Percentiles rank a stretch among this genome's conserved stretches.
phyloP scores from a whole-genome alignment of 2,329 filamentous ascomycete genomes.

The Botrytis fabae region DNA sequence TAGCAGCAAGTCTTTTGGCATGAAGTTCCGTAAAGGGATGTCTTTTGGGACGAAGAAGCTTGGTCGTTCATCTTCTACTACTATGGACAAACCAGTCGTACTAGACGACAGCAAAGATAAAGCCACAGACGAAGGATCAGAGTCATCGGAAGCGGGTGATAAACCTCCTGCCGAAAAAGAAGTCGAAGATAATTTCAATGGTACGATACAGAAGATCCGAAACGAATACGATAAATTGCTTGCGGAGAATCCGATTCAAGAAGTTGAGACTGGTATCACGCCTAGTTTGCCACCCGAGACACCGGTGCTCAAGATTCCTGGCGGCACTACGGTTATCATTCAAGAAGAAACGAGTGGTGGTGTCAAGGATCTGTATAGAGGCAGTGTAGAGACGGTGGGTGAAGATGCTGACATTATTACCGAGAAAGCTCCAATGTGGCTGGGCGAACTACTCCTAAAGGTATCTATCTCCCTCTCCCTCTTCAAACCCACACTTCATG shows the following conservation, averaged over 20 bases:
- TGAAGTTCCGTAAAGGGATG: slow-evolving; percentile 72
- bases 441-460: slow-evolving; percentile 80
- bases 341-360: slow-evolving; percentile 68
- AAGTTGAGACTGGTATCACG: slow-evolving; percentile 62
- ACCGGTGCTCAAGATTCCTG: slow-evolving; percentile 71
- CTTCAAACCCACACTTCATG: not conserved
- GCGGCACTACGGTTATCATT: slow-evolving; percentile 65
- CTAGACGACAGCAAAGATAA: slow-evolving; percentile 82
- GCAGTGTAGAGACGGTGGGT: slow-evolving; percentile 77
- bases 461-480: slow-evolving; percentile 45
- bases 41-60: slow-evolving; percentile 84
- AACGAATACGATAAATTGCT: slow-evolving; percentile 71
- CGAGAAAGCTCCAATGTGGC: slow-evolving; percentile 84
- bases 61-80: slow-evolving; percentile 64
- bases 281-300: slow-evolving; percentile 73
- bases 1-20: slow-evolving; percentile 67
- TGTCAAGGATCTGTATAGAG: slow-evolving; percentile 84
- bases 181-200: slow-evolving; percentile 73
- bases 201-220: slow-evolving; percentile 70
- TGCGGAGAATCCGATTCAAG: slow-evolving; percentile 53
- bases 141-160: slow-evolving; percentile 55
- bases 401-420: slow-evolving; percentile 81
- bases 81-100: slow-evolving; percentile 69
- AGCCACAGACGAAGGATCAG: slow-evolving; percentile 63
- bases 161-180: slow-evolving; percentile 70